Evolutionary conservation across 768 basidiomycete species (phyloP), one percentile per base, ranked within the genome.

Genomic region (Hirschioporus abietinus): DNA sequence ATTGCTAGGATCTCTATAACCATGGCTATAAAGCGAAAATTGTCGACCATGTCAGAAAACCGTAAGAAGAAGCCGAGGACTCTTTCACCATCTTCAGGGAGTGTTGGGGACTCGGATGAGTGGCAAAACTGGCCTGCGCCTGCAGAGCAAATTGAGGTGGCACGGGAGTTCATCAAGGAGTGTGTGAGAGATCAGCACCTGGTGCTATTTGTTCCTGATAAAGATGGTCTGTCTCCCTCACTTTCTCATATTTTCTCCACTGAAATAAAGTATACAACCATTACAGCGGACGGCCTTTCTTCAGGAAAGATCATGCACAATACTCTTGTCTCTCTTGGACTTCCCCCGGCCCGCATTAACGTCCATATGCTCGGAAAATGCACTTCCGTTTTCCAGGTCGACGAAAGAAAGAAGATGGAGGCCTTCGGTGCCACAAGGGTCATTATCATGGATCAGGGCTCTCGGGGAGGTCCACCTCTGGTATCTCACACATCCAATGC

Each of bases 391-490:
- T 79, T 81, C 68, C 70, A 75, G 0, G 70, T 71, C 7, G 69
- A 63, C 2, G 81, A 82, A 65, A 72, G 74, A 58, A 68, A 66
- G 1, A 68, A 65, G 10, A 75, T 81, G 65, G 71, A 74, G 10
- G 67, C 70, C 3, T 67, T 71, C 36, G 71, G 70, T 0, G 73
- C 76, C 1, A 74, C 74, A 1, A 77, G 74, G 36, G 72, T 78
- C n/a, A 72, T 84, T 63, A 74, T 81, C 0, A 72, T 81, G 30
- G 83, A 84, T 73, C 82, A 84, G 71, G 83, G 82, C 0, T 80
- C 79, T 65, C 72, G 83, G 20, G 75, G 78, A 0, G 81, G 80
- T 1, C 72, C 71, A 5, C 66, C 78, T 0, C 64, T 80, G 1
- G 70, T 78, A n/a, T 71, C 73, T 12, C 20, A 3, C 2, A 6